Conservation (phyloP, 768 basidiomycete genomes). For the Mycena galopus region DNA sequence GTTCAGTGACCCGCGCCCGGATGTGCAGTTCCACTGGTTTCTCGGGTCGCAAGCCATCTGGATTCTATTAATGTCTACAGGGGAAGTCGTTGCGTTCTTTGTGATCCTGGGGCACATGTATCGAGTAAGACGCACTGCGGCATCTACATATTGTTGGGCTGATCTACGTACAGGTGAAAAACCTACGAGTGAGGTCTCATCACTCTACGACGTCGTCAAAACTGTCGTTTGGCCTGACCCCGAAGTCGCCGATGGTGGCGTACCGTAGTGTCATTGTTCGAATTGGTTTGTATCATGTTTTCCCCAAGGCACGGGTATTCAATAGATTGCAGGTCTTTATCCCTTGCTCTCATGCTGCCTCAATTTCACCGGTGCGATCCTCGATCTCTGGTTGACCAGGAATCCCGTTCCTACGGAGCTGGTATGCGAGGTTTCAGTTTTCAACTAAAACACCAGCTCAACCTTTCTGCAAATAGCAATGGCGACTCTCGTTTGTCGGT, state of each 20-base stretch:
- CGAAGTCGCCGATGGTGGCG: background rate
- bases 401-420: background rate
- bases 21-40: background rate
- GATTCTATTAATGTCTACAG: background rate
- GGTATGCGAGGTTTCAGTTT: background rate
- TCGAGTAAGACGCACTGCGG: background rate
- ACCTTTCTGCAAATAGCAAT: background rate
- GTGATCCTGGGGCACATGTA: background rate
- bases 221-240: background rate
- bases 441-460: background rate
- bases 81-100: background rate
- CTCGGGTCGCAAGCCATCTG: background rate
- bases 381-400: background rate
- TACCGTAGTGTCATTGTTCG: conserved; percentile 9
- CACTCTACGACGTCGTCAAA: no score
- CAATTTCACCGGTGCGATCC: background rate
- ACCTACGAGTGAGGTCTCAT: no score
- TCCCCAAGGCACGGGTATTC: background rate
- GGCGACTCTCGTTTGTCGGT: conserved; percentile 12
- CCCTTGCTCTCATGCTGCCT: conserved; percentile 6
- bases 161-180: background rate
- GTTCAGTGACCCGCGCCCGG: background rate
- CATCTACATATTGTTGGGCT: background rate
- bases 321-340: background rate
- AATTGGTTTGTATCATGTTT: conserved; percentile 1